phyloP scores from a whole-genome alignment of 1,284 basidiomycete species.

The Cystobasidiaceae sp. region DNA sequence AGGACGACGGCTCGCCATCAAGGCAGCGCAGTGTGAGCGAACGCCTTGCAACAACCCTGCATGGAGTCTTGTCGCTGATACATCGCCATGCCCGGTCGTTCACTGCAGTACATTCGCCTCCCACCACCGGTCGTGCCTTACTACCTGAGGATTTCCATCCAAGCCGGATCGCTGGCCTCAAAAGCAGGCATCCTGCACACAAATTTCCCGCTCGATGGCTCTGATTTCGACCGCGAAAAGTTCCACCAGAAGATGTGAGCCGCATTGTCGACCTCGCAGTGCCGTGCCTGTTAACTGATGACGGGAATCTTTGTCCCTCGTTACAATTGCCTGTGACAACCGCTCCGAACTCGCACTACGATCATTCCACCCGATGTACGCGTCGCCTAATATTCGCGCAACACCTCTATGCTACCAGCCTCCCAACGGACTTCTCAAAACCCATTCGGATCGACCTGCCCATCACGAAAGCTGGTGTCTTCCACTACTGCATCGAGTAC shows the following conservation, averaged over 20 bases:
- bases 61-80: neutral
- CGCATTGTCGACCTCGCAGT: neutral
- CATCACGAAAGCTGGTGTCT: constrained; percentile 89
- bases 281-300: neutral
- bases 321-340: too few relatives aligned
- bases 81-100: neutral
- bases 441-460: constrained; percentile 86
- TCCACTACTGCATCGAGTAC: constrained; percentile 88
- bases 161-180: constrained; percentile 79
- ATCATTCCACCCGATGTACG: neutral
- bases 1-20: constrained; percentile 80
- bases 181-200: constrained; percentile 85
- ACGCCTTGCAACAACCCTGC: neutral
- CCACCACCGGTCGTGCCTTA: constrained; percentile 85
- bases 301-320: too few relatives aligned
- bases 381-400: neutral
- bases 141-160: constrained; percentile 77
- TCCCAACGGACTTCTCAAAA: constrained; percentile 74
- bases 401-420: constrained; percentile 49
- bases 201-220: constrained; percentile 89
- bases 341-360: too few relatives aligned
- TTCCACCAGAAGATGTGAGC: constrained; percentile 72
- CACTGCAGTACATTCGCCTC: constrained; percentile 77
- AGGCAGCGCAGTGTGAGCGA: constrained; percentile 46
- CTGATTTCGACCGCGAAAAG: constrained; percentile 67